These are phyloP conservation scores for Boletales sp. DNA, from an alignment of 768 basidiomycete genomes.

Conservation along the genomic window DNA sequence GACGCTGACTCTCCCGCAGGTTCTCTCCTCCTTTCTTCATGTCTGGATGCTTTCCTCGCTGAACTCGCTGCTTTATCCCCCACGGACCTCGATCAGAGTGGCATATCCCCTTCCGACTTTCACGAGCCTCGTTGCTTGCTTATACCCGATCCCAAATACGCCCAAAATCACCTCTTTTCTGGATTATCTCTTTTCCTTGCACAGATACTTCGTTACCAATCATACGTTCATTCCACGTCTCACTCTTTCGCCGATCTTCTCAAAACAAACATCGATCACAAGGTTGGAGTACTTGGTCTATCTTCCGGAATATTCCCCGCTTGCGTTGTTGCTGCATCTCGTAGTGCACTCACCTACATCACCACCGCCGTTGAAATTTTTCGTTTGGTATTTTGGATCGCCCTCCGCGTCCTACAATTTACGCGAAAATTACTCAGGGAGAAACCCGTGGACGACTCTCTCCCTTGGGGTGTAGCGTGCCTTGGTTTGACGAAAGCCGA, in stretches of 20 bases:
- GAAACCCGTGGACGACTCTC: slow-evolving; percentile 17
- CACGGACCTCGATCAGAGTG: slow-evolving; percentile 30
- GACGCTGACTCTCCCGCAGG: slow-evolving; percentile 43
- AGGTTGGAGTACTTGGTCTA: slow-evolving; percentile 45
- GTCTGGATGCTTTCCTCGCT: slow-evolving; percentile 44
- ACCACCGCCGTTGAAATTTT: slow-evolving; percentile 43
- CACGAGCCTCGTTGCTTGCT: slow-evolving; percentile 37
- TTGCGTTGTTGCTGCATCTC: slow-evolving; percentile 46
- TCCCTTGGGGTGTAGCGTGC: slow-evolving; percentile 48
- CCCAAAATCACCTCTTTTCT: slow-evolving; percentile 47
- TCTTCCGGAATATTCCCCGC: slow-evolving; percentile 58
- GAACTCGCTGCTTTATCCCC: slow-evolving; percentile 49
- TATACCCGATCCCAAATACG: slow-evolving; percentile 32
- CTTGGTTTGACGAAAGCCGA: slow-evolving; percentile 27
- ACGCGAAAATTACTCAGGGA: slow-evolving; percentile 21
- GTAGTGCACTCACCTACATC: slow-evolving; percentile 38
- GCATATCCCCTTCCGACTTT: slow-evolving; percentile 47
- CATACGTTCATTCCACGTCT: slow-evolving; percentile 31
- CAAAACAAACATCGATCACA: slow-evolving; percentile 31
- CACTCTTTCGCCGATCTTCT: slow-evolving; percentile 28
- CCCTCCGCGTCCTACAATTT: slow-evolving; percentile 38
- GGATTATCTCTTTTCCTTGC: slow-evolving; percentile 46
- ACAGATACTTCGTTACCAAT: slow-evolving; percentile 53
- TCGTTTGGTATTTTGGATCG: slow-evolving; percentile 51
- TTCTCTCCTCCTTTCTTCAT: slow-evolving; percentile 46